Evolutionary conservation across 176 grass and related monocot species (phyloP).

Genomic region (Luzula sylvatica): DNA sequence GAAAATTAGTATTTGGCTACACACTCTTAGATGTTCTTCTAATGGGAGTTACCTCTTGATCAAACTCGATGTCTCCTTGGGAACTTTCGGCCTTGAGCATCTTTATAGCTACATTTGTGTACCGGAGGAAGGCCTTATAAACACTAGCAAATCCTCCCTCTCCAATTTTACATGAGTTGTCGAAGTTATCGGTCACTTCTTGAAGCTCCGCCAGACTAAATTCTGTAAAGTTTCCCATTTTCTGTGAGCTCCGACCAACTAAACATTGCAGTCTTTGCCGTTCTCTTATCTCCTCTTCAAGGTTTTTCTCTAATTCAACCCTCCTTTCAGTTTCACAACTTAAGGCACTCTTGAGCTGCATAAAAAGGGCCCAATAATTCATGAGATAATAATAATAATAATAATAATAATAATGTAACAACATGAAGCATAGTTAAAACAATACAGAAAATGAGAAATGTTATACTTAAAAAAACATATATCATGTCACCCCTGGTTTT

Average conservation of each 20-base stretch:
- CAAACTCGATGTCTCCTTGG: conserved; percentile 46
- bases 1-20: too few relatives aligned
- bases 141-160: conserved; percentile 59
- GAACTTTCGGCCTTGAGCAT: conserved; percentile 38
- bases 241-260: too few relatives aligned
- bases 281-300: conserved; percentile 19
- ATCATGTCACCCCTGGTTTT: too few relatives aligned
- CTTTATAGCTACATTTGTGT: conserved; percentile 65
- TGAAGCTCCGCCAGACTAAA: conserved; percentile 45
- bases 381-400: too few relatives aligned
- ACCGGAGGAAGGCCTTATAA: conserved; percentile 58
- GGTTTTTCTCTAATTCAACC: conserved; percentile 31
- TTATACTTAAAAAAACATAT: too few relatives aligned
- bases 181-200: conserved; percentile 51
- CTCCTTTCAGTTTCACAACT: too few relatives aligned
- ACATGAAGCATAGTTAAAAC: too few relatives aligned
- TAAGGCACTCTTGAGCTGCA: too few relatives aligned
- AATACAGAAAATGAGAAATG: too few relatives aligned
- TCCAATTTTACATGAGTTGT: conserved; percentile 40
- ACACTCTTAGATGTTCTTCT: too few relatives aligned
- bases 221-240: conserved; percentile 29
- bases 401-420: too few relatives aligned
- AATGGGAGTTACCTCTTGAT: conserved; percentile 77
- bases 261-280: not conserved
- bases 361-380: too few relatives aligned